These are phyloP conservation scores for Spongispora temasekensis DNA, from an alignment of 1,284 basidiomycete species.

Conservation along the genomic window DNA sequence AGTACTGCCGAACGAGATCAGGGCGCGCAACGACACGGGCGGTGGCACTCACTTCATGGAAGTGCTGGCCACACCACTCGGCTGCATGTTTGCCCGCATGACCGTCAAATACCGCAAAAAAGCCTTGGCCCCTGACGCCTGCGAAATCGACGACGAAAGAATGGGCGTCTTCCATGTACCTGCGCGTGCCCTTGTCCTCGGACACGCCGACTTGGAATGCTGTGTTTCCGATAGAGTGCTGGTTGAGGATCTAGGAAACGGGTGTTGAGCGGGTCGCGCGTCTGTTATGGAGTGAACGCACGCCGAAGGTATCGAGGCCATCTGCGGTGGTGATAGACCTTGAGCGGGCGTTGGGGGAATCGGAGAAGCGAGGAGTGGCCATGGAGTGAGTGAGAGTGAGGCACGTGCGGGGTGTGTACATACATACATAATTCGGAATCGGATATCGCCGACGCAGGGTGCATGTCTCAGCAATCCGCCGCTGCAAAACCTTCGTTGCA, in stretches of 20 bases:
- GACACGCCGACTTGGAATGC: slow-evolving; percentile 85
- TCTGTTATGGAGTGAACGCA: slow-evolving; percentile 43
- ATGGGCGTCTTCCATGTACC: slow-evolving; percentile 98
- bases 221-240: slow-evolving; percentile 56
- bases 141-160: slow-evolving; percentile 95
- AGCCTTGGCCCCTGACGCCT: slow-evolving; percentile 89
- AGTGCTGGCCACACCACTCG: slow-evolving; percentile 97
- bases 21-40: no score
- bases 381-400: slow-evolving; percentile 18
- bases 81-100: slow-evolving; percentile 99
- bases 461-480: slow-evolving; percentile 85
- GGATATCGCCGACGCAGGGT: slow-evolving; percentile 46
- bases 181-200: slow-evolving; percentile 88
- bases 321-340: slow-evolving; percentile 75
- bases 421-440: slow-evolving; percentile 16
- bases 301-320: slow-evolving; percentile 73
- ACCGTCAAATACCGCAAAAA: slow-evolving; percentile 98
- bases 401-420: slow-evolving; percentile 24
- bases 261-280: slow-evolving; percentile 4
- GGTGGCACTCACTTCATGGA: slow-evolving; percentile 80
- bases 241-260: slow-evolving; percentile 52
- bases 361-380: slow-evolving; percentile 29
- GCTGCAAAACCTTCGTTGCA: slow-evolving; percentile 82
- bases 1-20: slow-evolving; percentile 42
- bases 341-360: slow-evolving; percentile 65